phyloP scores from a whole-genome alignment of 768 basidiomycete species.

The Dioszegia crocea region DNA sequence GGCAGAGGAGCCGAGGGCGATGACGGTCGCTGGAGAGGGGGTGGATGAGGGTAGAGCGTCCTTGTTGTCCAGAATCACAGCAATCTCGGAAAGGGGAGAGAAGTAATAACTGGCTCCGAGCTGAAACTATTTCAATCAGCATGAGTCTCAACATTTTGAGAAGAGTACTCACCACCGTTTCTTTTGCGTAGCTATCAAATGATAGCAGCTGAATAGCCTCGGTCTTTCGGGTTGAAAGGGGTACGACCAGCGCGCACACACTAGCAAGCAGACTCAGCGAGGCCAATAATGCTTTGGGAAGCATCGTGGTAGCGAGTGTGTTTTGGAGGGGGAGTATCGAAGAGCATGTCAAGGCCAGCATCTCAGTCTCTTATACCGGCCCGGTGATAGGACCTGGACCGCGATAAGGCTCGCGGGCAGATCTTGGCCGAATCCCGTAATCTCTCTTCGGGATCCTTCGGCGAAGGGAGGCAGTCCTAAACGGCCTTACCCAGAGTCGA shows the following conservation, averaged over 20 bases:
- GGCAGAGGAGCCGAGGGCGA: not conserved
- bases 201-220: not conserved
- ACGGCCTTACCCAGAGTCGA: too few relatives aligned
- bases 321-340: too few relatives aligned
- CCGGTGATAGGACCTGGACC: too few relatives aligned
- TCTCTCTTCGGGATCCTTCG: too few relatives aligned
- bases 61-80: not conserved
- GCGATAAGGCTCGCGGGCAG: too few relatives aligned
- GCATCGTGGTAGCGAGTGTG: too few relatives aligned
- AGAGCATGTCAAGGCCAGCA: too few relatives aligned
- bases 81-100: slow-evolving; percentile 1
- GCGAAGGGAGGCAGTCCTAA: too few relatives aligned
- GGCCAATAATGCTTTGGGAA: too few relatives aligned
- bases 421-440: too few relatives aligned
- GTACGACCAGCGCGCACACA: not conserved
- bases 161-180: not conserved
- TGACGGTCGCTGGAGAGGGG: not conserved
- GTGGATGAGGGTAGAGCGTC: not conserved
- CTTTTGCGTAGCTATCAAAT: slow-evolving; percentile 10
- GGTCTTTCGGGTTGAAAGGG: not conserved
- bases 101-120: slow-evolving; percentile 1
- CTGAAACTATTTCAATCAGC: not conserved
- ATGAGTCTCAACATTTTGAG: not conserved
- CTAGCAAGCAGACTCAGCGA: too few relatives aligned
- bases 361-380: too few relatives aligned